Conservation (phyloP, 768 basidiomycete genomes). For the Suillus lakei region DNA sequence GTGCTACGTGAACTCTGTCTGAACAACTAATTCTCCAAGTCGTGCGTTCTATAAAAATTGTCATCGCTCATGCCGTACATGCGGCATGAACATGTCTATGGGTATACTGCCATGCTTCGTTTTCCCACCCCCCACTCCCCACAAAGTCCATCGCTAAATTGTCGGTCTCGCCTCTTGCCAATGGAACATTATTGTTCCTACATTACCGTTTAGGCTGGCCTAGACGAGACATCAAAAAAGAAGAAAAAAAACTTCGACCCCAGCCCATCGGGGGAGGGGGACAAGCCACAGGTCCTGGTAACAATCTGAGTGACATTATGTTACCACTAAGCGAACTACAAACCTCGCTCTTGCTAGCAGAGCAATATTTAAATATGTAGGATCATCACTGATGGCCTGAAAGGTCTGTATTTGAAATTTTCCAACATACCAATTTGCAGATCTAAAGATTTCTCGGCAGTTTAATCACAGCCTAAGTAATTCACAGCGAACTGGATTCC, state of each 20-base stretch:
- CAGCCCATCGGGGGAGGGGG: not conserved
- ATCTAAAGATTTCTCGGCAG: slow-evolving; percentile 2
- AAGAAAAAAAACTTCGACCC: not conserved
- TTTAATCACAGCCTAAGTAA: not conserved
- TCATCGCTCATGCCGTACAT: not conserved
- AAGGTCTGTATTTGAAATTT: not conserved
- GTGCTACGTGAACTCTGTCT: not conserved
- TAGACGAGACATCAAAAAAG: not conserved
- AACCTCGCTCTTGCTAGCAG: not conserved
- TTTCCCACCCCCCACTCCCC: not conserved
- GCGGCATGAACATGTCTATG: not conserved
- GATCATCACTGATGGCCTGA: not conserved
- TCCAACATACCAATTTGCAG: not conserved
- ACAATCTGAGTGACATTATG: not conserved
- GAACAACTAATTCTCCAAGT: not conserved
- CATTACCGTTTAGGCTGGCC: not conserved
- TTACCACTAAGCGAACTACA: not conserved
- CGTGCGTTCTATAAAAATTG: not conserved
- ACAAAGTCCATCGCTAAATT: not conserved
- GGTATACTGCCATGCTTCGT: not conserved
- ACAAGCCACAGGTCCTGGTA: not conserved
- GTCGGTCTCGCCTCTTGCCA: not conserved
- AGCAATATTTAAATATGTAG: not conserved
- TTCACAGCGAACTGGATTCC: not conserved
- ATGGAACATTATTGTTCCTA: not conserved